These are phyloP conservation scores for Eucalyptus erythrocorys DNA, from an alignment of 345 rosid genomes.

Conservation along the genomic window DNA sequence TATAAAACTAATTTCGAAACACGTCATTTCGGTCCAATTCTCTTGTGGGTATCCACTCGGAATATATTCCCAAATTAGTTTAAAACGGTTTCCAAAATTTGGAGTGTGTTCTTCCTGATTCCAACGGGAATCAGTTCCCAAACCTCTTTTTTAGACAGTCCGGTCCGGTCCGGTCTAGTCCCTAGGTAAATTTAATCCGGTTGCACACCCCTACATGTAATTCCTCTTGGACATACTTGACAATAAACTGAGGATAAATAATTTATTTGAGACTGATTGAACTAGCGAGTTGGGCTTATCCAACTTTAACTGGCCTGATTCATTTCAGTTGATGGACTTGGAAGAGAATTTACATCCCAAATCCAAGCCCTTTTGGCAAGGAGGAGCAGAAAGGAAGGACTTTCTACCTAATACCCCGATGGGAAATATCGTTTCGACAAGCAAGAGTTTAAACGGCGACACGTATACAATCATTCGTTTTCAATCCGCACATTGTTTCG, in stretches of 20 bases:
- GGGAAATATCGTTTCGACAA: neutral
- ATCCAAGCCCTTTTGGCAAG: neutral
- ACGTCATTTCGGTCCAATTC: rapidly evolving
- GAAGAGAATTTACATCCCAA: neutral
- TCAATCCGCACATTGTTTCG: neutral
- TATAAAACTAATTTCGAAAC: no score
- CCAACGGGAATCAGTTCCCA: no score
- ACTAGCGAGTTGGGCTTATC: neutral
- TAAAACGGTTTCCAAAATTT: no score
- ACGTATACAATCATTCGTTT: neutral
- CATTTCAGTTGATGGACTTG: neutral
- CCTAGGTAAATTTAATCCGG: rapidly evolving
- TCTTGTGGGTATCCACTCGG: no score
- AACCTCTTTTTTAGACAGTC: no score
- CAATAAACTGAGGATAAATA: neutral
- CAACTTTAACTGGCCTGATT: neutral
- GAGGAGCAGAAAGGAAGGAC: neutral
- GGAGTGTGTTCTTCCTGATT: no score
- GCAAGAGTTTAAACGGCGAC: neutral
- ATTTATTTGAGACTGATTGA: neutral
- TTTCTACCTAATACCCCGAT: neutral
- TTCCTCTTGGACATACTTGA: neutral
- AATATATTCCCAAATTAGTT: no score
- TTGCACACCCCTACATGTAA: neutral
- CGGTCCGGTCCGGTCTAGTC: rapidly evolving